phyloP scores from a whole-genome alignment of 106 monocot genomes.

The Amphibolis antarctica region DNA sequence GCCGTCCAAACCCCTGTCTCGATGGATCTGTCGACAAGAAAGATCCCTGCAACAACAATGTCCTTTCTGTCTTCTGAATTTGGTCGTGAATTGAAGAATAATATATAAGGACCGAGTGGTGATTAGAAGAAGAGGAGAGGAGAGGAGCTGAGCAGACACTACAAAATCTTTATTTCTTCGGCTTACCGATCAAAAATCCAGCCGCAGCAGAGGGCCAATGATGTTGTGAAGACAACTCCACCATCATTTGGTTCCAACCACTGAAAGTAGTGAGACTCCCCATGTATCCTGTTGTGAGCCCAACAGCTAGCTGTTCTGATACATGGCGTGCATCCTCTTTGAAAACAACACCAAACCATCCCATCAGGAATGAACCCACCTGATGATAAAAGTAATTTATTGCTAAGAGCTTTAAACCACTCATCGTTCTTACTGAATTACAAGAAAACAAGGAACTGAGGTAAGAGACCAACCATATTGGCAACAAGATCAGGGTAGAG shows the following conservation, averaged over 20 bases:
- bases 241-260: slow-evolving; percentile 97
- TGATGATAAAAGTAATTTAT: slow-evolving; percentile 12
- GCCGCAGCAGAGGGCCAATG: slow-evolving; percentile 58
- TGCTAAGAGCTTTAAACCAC: no score
- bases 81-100: neutral
- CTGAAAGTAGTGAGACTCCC: slow-evolving; percentile 98
- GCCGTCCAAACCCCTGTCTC: slow-evolving; percentile 46
- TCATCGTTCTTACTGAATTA: neutral
- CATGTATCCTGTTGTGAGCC: slow-evolving; percentile 80
- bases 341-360: slow-evolving; percentile 86
- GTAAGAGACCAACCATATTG: slow-evolving; percentile 10
- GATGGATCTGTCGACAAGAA: slow-evolving; percentile 61
- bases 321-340: slow-evolving; percentile 57
- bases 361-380: slow-evolving; percentile 95
- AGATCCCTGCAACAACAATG: slow-evolving; percentile 32
- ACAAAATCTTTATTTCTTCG: no score
- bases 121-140: no score
- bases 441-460: neutral
- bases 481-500: slow-evolving; percentile 23
- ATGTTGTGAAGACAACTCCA: slow-evolving; percentile 48
- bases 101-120: neutral
- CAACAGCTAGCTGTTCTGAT: slow-evolving; percentile 71
- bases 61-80: neutral
- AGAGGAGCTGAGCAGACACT: no score
- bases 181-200: slow-evolving; percentile 64